Evolutionary conservation across 2,329 filamentous ascomycete genomes (phyloP).

Genomic region (Penicillium olsonii): DNA sequence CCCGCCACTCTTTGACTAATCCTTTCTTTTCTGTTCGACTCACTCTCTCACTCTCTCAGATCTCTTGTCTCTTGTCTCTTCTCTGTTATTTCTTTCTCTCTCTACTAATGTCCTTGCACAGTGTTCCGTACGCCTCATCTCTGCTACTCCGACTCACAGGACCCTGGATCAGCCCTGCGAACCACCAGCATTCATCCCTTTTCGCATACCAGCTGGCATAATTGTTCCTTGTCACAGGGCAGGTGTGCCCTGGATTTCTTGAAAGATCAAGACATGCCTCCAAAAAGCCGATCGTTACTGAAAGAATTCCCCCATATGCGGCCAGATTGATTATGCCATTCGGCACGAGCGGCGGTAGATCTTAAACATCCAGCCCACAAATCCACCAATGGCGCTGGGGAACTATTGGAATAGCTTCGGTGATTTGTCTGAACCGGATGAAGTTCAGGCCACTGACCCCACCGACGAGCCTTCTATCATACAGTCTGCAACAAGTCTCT

Average conservation of each 20-base stretch:
- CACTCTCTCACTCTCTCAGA: background rate
- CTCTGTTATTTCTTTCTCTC: background rate
- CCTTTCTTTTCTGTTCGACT: slow-evolving; percentile 11
- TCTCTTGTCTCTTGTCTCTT: background rate
- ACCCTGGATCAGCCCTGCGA: no score
- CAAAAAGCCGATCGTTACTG: slow-evolving; percentile 1
- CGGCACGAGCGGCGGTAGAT: slow-evolving; percentile 12
- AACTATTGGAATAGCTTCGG: slow-evolving; percentile 15
- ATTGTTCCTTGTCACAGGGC: slow-evolving; percentile 5
- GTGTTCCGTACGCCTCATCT: no score
- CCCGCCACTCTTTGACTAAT: slow-evolving; percentile 16
- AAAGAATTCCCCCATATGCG: background rate
- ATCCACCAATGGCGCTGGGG: slow-evolving; percentile 9
- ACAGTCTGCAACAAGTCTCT: background rate
- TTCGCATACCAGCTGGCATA: slow-evolving; percentile 8
- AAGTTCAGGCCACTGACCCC: background rate
- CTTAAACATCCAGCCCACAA: slow-evolving; percentile 4
- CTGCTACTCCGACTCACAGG: no score
- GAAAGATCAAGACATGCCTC: background rate
- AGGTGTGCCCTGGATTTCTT: background rate
- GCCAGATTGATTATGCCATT: slow-evolving; percentile 5
- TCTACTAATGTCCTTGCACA: no score
- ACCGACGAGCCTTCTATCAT: background rate
- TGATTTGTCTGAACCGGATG: slow-evolving; percentile 6
- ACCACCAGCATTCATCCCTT: slow-evolving; percentile 5